Base-by-base conservation (phyloP, 805 yeast genomes). In the Barnettozyma populi region DNA sequence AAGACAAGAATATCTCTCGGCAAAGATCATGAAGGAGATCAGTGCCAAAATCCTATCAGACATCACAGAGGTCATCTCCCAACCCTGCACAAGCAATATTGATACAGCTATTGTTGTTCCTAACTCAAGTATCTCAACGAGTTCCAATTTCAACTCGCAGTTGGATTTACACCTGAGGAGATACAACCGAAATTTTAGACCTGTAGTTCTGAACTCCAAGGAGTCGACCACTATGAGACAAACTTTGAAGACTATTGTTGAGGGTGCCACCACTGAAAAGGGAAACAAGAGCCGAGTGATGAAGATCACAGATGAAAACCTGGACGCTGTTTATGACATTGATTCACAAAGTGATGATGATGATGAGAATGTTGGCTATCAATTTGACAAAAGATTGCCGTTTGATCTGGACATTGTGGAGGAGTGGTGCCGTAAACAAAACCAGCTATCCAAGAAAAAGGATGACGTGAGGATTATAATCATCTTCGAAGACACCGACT, bases 181-280 rank as follows among this genome's bases (percentile, higher is more conserved):
- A 14, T 18, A 51, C 3, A 36, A 36, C 18, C 32, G 44, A 7
- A 41, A 48, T 16, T 41, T 47, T 25, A 58, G 48, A 31, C 46
- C 55, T 8, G 46, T 61, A 8, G 21, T 51, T 3, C 31, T 61
- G 34, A 54, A 48, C 41, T 54, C 65, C 2, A 61, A 59, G 47
- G 63, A 61, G 31, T 54, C 53, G 10, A 53, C 57, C 1, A 61
- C 65, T 5, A 57, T 61, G 52, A 60, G 55, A 41, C 45, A 51
- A 13, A 46, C 55, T 1, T 24, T 61, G 39, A 60, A 52, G 46
- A 45, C 48, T 5, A 54, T 61, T n/a, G 57, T 59, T 13, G 42
- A 47, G 6, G 44, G 53, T 5, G 41, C 56, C 8, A 45, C 51
- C 1, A 45, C 46, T 8, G 50, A 43, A 1, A 32, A 24, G 13